Conservation (phyloP, 176 grass and related monocot genomes). For the Paspalum vaginatum region DNA sequence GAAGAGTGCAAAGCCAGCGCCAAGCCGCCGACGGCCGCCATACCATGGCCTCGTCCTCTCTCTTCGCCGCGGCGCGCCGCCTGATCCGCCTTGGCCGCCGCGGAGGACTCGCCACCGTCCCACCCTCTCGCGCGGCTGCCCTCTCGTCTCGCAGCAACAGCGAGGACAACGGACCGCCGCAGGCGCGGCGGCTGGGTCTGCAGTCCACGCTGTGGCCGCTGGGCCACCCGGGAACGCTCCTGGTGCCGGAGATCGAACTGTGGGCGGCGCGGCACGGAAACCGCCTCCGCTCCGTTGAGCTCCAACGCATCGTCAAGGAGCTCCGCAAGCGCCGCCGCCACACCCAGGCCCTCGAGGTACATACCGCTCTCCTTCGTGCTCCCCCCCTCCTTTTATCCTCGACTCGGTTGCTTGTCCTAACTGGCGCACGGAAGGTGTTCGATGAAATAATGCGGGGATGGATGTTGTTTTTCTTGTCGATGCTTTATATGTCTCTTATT, state of each 20-base stretch:
- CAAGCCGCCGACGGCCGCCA: background rate
- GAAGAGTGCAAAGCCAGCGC: too few species aligned
- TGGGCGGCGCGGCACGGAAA: conserved; percentile 59
- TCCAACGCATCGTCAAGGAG: conserved; percentile 57
- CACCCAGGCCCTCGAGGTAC: conserved; percentile 84
- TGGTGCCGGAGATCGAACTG: conserved; percentile 73
- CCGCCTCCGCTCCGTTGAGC: conserved; percentile 51
- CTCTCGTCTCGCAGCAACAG: conserved; percentile 26
- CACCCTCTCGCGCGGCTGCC: background rate
- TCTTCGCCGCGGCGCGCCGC: conserved; percentile 49
- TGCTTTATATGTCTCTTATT: background rate
- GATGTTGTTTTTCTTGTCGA: background rate
- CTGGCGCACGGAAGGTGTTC: background rate
- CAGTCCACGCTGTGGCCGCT: conserved; percentile 74
- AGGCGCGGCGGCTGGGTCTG: conserved; percentile 35
- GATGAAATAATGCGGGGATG: conserved; percentile 1
- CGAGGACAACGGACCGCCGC: background rate
- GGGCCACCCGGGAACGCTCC: conserved; percentile 59
- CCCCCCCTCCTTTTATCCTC: background rate
- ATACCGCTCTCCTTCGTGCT: background rate
- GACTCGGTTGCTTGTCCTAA: background rate
- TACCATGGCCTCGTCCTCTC: conserved; percentile 42
- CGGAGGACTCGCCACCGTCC: background rate
- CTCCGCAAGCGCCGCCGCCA: conserved; percentile 66
- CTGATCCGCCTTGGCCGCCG: conserved; percentile 41